Conservation (phyloP, 805 yeast species). For the Nadsonia fulvescens region DNA sequence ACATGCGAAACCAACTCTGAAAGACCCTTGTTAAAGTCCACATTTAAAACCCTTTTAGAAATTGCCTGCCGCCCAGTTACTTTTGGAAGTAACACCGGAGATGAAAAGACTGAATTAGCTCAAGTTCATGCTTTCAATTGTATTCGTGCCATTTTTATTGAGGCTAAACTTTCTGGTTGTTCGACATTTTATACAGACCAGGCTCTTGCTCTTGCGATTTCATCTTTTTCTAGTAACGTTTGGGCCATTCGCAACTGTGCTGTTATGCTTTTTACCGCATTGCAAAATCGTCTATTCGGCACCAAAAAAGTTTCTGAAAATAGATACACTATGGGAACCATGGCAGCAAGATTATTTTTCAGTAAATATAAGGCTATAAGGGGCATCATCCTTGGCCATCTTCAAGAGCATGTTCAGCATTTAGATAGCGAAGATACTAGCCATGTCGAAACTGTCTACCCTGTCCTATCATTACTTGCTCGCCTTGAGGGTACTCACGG, state of each 20-base stretch:
- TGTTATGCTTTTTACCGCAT: conserved; percentile 76
- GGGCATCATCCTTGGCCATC: conserved; percentile 24
- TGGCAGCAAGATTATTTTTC: conserved; percentile 55
- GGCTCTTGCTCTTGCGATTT: conserved; percentile 43
- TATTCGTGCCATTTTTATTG: conserved; percentile 55
- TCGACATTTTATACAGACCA: conserved; percentile 34
- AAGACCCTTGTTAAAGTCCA: conserved; percentile 25
- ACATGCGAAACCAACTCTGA: conserved; percentile 25
- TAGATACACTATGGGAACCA: conserved; percentile 12
- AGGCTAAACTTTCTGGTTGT: conserved; percentile 39
- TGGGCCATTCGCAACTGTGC: conserved; percentile 91
- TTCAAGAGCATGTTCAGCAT: conserved; percentile 11
- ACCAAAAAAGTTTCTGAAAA: conserved; percentile 20
- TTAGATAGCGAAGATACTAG: conserved; percentile 9
- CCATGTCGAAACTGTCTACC: conserved; percentile 47
- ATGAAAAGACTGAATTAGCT: conserved; percentile 13
- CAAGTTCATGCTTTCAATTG: conserved; percentile 79
- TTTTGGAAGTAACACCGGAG: conserved; percentile 35
- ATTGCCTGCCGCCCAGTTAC: conserved; percentile 38
- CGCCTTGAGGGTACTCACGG: conserved; percentile 46
- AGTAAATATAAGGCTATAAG: conserved; percentile 38
- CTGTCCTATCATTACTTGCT: conserved; percentile 56
- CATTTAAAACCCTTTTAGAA: conserved; percentile 33
- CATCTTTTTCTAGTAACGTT: conserved; percentile 40
- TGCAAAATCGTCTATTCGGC: conserved; percentile 70